Conservation (phyloP, 768 basidiomycete species). For the Tremella yokohamensis region DNA sequence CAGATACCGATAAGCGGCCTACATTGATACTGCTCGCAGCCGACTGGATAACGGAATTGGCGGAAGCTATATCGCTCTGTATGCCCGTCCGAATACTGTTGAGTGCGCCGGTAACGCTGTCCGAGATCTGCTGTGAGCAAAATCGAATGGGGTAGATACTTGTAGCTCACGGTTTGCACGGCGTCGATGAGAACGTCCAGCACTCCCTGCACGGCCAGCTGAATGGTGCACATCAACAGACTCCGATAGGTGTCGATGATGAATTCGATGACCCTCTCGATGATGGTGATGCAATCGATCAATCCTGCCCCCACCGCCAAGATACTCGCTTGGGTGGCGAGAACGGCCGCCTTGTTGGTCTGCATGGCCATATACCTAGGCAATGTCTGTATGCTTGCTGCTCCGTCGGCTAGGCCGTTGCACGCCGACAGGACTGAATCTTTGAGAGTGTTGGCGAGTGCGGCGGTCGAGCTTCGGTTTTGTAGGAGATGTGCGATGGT, state of each 20-base stretch:
- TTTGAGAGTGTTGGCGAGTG: constrained; percentile 68
- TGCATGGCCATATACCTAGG: constrained; percentile 83
- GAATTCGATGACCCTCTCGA: constrained; percentile 87
- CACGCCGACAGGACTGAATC: constrained; percentile 75
- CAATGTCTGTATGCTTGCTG: constrained; percentile 75
- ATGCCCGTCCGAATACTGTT: constrained; percentile 65
- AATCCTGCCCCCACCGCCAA: constrained; percentile 71
- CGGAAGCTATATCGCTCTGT: constrained; percentile 64
- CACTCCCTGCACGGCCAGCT: constrained; percentile 77
- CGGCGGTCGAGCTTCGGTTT: constrained; percentile 67
- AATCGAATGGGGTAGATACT: background rate
- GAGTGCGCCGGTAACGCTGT: constrained; percentile 63
- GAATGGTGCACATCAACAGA: constrained; percentile 87
- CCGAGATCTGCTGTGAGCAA: constrained; percentile 61
- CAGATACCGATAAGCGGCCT: constrained; percentile 10
- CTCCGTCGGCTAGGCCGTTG: constrained; percentile 75
- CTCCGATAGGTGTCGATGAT: constrained; percentile 88
- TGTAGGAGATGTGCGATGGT: constrained; percentile 77
- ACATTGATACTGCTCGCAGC: constrained; percentile 69
- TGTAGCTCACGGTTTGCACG: constrained; percentile 67
- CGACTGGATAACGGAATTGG: constrained; percentile 65
- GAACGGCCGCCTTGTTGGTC: constrained; percentile 72
- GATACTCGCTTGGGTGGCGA: constrained; percentile 74
- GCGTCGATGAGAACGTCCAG: constrained; percentile 75
- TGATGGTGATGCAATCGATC: constrained; percentile 63